Evolutionary conservation across 352 stramenopile species (phyloP).

Genomic region (Pythium biforme): DNA sequence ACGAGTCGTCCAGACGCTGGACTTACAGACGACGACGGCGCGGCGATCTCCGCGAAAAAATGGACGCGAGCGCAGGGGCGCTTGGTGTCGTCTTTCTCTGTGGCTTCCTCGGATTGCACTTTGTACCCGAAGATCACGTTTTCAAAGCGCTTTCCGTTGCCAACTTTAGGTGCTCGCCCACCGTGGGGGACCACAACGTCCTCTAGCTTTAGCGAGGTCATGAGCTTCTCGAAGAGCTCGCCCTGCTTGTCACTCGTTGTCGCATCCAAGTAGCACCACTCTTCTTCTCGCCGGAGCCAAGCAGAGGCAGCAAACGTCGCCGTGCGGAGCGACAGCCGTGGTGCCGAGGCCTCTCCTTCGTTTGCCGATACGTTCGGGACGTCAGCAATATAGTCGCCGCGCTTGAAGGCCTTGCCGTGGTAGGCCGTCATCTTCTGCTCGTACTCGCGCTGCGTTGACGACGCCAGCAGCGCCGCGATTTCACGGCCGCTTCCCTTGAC

Average conservation of each 20-base stretch:
- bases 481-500: slow-evolving; percentile 9
- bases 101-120: background rate
- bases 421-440: slow-evolving; percentile 12
- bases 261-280: slow-evolving; percentile 25
- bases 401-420: slow-evolving; percentile 14
- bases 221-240: slow-evolving; percentile 16
- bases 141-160: background rate
- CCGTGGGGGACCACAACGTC: background rate
- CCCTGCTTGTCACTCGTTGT: background rate
- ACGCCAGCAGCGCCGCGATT: slow-evolving; percentile 9
- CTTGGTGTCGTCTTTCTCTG: background rate
- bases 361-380: background rate
- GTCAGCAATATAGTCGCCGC: slow-evolving; percentile 4
- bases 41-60: slow-evolving; percentile 18
- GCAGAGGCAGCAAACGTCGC: slow-evolving; percentile 10
- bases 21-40: background rate
- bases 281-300: slow-evolving; percentile 12
- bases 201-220: slow-evolving; percentile 10
- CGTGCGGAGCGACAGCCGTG: slow-evolving; percentile 10
- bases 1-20: background rate
- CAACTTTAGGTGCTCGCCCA: background rate
- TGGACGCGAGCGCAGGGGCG: slow-evolving; percentile 5
- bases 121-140: slow-evolving; percentile 14
- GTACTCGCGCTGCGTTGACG: slow-evolving; percentile 4
- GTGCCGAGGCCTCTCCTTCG: background rate